Base-by-base conservation (phyloP, 345 rosid species). In the Hibiscus syriacus region DNA sequence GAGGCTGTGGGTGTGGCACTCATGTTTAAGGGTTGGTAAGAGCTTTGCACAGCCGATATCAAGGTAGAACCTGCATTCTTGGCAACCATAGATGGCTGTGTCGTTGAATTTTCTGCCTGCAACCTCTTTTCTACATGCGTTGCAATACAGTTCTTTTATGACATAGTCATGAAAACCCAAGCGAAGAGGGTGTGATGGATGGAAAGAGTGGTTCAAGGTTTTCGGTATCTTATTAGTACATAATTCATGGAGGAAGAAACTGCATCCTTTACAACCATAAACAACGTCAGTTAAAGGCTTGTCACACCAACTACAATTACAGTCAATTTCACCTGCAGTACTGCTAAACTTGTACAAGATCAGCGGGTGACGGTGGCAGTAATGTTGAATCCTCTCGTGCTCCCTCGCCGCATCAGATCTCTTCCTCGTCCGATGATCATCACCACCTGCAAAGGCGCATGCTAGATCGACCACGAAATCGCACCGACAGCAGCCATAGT, bases 121-220 rank as follows among this genome's bases (percentile, higher is more conserved):
- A n/a, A n/a, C n/a, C n/a, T n/a, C 9, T 61, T 41, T 8, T 32
- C 14, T 32, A 14, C 66, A 61, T 22, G 66, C 50, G 22, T 41
- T 41, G 49, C 66, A 61, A 1, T 2, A 6, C 22, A 19, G n/a
- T n/a, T n/a, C n/a, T n/a, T n/a, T n/a, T n/a, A n/a, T n/a, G n/a
- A n/a, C n/a, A n/a, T n/a, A 12, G 11, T 22, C 3, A 17, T 4
- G 1, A 11, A 20, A 61, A 3, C 39, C 30, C 50, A 61, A 61
- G 30, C 66, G 50, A 61, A 61, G 66, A 38, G 19, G 27, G 20
- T 61, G 66, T 1, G 19, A 13, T 36, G 66, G 50, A 61, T 61
- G 66, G 25, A 61, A 61, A 61, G 50, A 30, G 39, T 61, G 66
- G 50, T 22, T 39, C 50, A 61, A 41, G 2, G 50, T 61, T 23